A percentile compares a stretch with the other conserved stretches of the same genome.
Evolutionary conservation across 257 asterid genomes (phyloP).

Genomic region (Coffea canephora): DNA sequence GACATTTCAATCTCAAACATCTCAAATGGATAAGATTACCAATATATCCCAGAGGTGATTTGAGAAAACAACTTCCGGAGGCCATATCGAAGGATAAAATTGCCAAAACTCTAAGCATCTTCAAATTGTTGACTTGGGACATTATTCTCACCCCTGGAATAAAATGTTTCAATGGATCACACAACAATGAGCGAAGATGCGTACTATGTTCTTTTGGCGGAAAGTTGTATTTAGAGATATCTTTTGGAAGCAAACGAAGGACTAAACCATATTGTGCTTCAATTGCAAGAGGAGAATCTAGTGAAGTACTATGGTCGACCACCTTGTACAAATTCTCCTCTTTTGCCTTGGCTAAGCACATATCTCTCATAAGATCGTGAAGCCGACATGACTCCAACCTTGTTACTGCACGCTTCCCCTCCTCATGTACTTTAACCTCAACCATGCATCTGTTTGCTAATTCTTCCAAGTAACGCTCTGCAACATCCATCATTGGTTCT

Average conservation of each 20-base stretch:
- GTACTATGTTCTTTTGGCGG: background rate
- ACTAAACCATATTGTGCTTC: background rate
- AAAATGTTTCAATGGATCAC: background rate
- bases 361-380: background rate
- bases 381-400: background rate
- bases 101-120: too few relatives aligned
- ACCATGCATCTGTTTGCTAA: background rate
- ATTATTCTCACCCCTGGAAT: background rate
- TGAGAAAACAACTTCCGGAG: too few relatives aligned
- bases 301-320: background rate
- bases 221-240: background rate
- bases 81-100: too few relatives aligned
- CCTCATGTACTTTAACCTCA: background rate
- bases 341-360: background rate
- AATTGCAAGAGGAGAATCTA: background rate
- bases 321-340: background rate
- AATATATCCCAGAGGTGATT: background rate
- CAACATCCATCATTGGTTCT: conserved; percentile 9
- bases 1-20: background rate
- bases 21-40: background rate
- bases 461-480: background rate
- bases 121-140: too few relatives aligned
- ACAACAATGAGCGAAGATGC: background rate
- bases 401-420: background rate
- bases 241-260: background rate